Conservation (phyloP, 163 green algal genomes). For the Chlamydomonas reinhardtii region DNA sequence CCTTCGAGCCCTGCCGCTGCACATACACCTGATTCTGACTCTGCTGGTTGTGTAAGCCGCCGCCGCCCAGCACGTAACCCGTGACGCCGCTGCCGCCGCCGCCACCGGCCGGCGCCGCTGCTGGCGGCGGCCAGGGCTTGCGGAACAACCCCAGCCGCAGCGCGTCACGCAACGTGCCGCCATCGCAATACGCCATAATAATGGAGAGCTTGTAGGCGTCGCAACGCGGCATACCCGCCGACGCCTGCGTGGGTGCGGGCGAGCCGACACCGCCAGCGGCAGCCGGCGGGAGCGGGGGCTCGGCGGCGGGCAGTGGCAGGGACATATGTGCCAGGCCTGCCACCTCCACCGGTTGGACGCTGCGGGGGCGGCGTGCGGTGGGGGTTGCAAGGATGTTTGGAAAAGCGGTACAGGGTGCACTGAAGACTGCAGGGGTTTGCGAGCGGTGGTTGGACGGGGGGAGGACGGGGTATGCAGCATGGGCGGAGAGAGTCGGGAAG, state of each 20-base stretch:
- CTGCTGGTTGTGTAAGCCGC: not conserved
- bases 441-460: no score
- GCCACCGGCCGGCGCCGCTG: not conserved
- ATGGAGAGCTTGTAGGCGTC: constrained; percentile 32
- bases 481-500: no score
- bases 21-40: not conserved
- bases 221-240: not conserved
- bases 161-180: constrained; percentile 24
- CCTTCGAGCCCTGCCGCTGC: no score
- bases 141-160: not conserved
- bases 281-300: not conserved
- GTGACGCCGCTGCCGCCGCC: not conserved
- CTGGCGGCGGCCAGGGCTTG: constrained; percentile 4
- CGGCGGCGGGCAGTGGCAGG: not conserved
- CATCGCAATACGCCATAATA: constrained; percentile 34
- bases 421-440: no score
- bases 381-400: no score
- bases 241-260: not conserved
- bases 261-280: not conserved
- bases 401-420: no score
- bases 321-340: no score
- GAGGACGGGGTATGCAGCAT: no score
- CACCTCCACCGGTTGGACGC: constrained; percentile 1
- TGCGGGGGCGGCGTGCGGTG: not conserved
- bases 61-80: not conserved